phyloP scores from a whole-genome alignment of 305 asterid genomes.

The Rubia occidens region DNA sequence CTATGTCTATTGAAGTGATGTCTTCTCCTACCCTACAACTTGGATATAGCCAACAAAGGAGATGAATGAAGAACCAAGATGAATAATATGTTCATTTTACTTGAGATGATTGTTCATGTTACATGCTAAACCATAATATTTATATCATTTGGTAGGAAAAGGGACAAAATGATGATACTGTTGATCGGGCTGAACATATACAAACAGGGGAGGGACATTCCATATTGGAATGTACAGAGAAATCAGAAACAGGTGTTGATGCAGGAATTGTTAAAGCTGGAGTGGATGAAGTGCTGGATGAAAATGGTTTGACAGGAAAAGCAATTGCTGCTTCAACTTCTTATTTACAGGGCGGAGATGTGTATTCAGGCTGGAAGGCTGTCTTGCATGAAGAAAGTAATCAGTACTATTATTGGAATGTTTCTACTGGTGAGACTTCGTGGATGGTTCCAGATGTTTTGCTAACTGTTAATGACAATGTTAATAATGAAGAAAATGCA shows the following conservation, averaged over 20 bases:
- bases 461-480: conserved; percentile 31
- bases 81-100: neutral
- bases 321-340: conserved; percentile 28
- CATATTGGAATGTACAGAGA: conserved; percentile 27
- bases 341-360: conserved; percentile 38
- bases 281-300: conserved; percentile 34
- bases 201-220: conserved; percentile 27
- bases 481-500: conserved; percentile 27
- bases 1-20: neutral
- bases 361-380: conserved; percentile 65
- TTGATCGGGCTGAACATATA: conserved; percentile 31
- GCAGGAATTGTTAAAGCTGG: conserved; percentile 15
- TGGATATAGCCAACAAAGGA: neutral
- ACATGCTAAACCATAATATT: neutral
- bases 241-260: conserved; percentile 30
- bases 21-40: neutral
- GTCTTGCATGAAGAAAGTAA: conserved; percentile 90
- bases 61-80: neutral
- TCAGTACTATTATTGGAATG: conserved; percentile 90
- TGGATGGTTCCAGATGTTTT: conserved; percentile 75
- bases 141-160: conserved; percentile 31
- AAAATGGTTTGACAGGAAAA: conserved; percentile 25
- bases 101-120: neutral
- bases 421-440: conserved; percentile 78
- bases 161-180: conserved; percentile 24